These are phyloP conservation scores for Anisogramma anomala DNA, from an alignment of 2,329 filamentous ascomycete genomes.

Conservation along the genomic window DNA sequence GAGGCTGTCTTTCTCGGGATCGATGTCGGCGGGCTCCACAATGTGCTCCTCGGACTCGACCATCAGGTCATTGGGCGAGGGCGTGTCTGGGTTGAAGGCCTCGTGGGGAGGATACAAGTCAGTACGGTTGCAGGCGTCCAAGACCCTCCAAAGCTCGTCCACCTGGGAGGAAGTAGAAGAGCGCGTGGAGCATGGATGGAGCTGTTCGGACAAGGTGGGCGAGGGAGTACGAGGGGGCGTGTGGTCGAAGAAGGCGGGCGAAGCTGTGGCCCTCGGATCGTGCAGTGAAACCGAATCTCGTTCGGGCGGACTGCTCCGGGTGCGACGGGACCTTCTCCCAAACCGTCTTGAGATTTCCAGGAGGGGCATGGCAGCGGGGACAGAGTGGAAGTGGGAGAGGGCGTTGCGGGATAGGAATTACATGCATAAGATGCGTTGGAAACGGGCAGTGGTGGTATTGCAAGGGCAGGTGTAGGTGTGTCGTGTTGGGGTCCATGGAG, in stretches of 20 bases:
- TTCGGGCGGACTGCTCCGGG: slow-evolving; percentile 10
- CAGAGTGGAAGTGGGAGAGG: no score
- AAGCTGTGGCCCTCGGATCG: slow-evolving; percentile 6
- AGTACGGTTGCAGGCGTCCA: slow-evolving; percentile 14
- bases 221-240: slow-evolving; percentile 9
- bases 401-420: neutral
- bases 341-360: neutral
- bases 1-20: slow-evolving; percentile 39
- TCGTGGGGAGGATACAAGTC: slow-evolving; percentile 23
- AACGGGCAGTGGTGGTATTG: neutral
- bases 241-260: slow-evolving; percentile 27
- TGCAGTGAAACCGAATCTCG: slow-evolving; percentile 4
- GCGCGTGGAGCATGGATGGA: slow-evolving; percentile 4
- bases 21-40: slow-evolving; percentile 31
- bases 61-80: slow-evolving; percentile 46
- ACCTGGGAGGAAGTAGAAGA: neutral
- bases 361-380: slow-evolving; percentile 7
- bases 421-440: slow-evolving; percentile 7
- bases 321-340: slow-evolving; percentile 10
- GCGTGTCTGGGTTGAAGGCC: slow-evolving; percentile 39
- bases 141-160: slow-evolving; percentile 6
- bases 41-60: slow-evolving; percentile 45
- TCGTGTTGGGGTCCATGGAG: no score
- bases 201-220: slow-evolving; percentile 1
- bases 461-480: slow-evolving; percentile 1